Percentiles rank a stretch among this genome's conserved stretches.
Conservation (phyloP, 2,329 filamentous ascomycete genomes). For the Paracoccidioides brasiliensis region DNA sequence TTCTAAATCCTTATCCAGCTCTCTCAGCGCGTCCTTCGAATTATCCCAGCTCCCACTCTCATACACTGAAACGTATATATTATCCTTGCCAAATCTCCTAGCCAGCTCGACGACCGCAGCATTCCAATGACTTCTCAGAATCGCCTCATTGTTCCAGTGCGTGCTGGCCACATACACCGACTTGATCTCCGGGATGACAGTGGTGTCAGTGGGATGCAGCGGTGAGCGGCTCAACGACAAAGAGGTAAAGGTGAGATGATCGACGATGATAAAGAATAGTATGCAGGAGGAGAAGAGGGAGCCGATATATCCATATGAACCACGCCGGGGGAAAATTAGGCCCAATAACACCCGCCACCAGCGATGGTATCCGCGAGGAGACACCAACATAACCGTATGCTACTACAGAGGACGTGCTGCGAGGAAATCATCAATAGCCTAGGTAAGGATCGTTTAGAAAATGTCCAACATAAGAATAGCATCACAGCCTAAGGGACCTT, state of each 20-base stretch:
- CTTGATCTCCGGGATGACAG: not conserved
- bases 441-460: not conserved
- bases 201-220: not conserved
- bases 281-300: not conserved
- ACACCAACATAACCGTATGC: not conserved
- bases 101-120: slow-evolving; percentile 46
- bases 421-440: not conserved
- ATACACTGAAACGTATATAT: slow-evolving; percentile 54
- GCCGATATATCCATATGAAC: not conserved
- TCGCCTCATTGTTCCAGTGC: slow-evolving; percentile 52
- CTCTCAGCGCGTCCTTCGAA: slow-evolving; percentile 47
- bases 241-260: not conserved
- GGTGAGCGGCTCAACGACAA: not conserved
- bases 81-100: slow-evolving; percentile 44
- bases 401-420: not conserved
- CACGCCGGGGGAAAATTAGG: not conserved
- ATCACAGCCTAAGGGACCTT: not conserved
- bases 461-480: not conserved
- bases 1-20: slow-evolving; percentile 44
- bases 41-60: slow-evolving; percentile 59
- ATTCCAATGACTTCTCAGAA: slow-evolving; percentile 52
- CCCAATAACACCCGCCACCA: not conserved
- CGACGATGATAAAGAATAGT: not conserved
- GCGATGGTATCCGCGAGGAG: slow-evolving; percentile 1
- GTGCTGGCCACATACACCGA: slow-evolving; percentile 53